These are phyloP conservation scores for Melaleuca quinquenervia DNA, from an alignment of 345 rosid species.

Conservation along the genomic window DNA sequence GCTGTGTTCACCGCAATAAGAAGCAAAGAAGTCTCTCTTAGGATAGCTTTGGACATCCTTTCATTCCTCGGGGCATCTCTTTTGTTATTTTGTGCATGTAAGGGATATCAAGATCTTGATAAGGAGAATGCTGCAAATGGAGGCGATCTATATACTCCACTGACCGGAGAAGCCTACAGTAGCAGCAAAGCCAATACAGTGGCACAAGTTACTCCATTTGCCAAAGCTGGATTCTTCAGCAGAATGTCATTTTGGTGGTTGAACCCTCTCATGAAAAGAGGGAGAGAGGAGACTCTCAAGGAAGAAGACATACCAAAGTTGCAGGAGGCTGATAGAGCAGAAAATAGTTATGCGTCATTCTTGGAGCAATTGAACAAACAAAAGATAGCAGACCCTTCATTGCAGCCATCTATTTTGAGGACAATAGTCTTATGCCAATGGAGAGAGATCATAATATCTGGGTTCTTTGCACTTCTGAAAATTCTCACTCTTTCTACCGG, in stretches of 20 bases:
- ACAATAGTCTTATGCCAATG: slow-evolving; percentile 47
- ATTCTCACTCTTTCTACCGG: slow-evolving; percentile 68
- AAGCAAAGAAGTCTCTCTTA: slow-evolving; percentile 5
- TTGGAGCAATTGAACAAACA: slow-evolving; percentile 41
- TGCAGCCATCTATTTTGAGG: slow-evolving; percentile 49
- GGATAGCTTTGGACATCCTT: slow-evolving; percentile 32
- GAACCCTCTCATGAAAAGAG: slow-evolving; percentile 64
- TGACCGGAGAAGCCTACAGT: slow-evolving; percentile 26
- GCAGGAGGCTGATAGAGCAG: slow-evolving; percentile 52
- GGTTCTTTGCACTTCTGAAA: slow-evolving; percentile 77
- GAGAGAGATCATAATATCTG: slow-evolving; percentile 62
- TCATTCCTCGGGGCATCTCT: slow-evolving; percentile 52
- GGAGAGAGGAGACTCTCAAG: slow-evolving; percentile 54
- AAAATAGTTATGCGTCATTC: slow-evolving; percentile 52
- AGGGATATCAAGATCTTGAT: slow-evolving; percentile 15
- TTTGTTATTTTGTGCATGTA: slow-evolving; percentile 41
- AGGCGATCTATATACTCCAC: slow-evolving; percentile 41
- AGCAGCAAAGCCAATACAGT: slow-evolving; percentile 7
- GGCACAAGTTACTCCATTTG: slow-evolving; percentile 30
- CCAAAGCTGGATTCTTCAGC: slow-evolving; percentile 55
- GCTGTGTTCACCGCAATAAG: slow-evolving; percentile 29
- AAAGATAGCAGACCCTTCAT: slow-evolving; percentile 25
- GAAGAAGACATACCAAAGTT: slow-evolving; percentile 61
- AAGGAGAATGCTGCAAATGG: slow-evolving; percentile 5
- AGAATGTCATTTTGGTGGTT: slow-evolving; percentile 84